These are phyloP conservation scores for Calvatia gigantea DNA, from an alignment of 768 basidiomycete genomes.

Conservation along the genomic window DNA sequence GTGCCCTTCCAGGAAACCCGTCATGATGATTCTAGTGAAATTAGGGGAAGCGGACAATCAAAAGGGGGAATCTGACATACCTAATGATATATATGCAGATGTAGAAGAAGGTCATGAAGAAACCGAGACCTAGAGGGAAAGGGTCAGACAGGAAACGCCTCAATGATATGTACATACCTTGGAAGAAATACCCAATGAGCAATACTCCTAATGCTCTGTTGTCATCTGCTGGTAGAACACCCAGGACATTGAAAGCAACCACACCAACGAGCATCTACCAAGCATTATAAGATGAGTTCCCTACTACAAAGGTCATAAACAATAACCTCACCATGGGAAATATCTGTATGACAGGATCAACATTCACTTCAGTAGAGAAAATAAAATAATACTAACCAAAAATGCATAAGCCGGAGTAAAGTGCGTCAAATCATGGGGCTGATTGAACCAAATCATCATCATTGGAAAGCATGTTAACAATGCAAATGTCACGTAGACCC, in stretches of 20 bases:
- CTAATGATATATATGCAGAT: constrained; percentile 46
- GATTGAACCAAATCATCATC: constrained; percentile 48
- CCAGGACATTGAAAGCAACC: constrained; percentile 40
- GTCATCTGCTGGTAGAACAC: constrained; percentile 32
- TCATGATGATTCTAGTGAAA: constrained; percentile 22
- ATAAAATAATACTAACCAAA: constrained; percentile 25
- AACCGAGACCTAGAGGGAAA: constrained; percentile 32
- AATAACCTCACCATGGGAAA: constrained; percentile 31
- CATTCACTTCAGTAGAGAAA: background rate
- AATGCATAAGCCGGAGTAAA: constrained; percentile 36
- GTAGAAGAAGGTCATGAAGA: constrained; percentile 49
- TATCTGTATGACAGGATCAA: constrained; percentile 14
- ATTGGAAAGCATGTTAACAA: constrained; percentile 40
- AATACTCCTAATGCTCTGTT: constrained; percentile 37
- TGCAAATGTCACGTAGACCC: constrained; percentile 39
- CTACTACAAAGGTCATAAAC: background rate
- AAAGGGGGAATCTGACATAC: constrained; percentile 18
- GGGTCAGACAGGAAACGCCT: background rate
- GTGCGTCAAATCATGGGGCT: constrained; percentile 38
- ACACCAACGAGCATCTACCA: constrained; percentile 45
- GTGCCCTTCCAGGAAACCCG: constrained; percentile 44
- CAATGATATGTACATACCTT: constrained; percentile 25
- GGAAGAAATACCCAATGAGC: constrained; percentile 43
- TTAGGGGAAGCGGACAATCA: background rate
- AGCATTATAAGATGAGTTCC: background rate